A percentile compares a stretch with the other conserved stretches of the same genome.
Conservation (phyloP, 2,329 filamentous ascomycete genomes). For the Falciphora oryzae region DNA sequence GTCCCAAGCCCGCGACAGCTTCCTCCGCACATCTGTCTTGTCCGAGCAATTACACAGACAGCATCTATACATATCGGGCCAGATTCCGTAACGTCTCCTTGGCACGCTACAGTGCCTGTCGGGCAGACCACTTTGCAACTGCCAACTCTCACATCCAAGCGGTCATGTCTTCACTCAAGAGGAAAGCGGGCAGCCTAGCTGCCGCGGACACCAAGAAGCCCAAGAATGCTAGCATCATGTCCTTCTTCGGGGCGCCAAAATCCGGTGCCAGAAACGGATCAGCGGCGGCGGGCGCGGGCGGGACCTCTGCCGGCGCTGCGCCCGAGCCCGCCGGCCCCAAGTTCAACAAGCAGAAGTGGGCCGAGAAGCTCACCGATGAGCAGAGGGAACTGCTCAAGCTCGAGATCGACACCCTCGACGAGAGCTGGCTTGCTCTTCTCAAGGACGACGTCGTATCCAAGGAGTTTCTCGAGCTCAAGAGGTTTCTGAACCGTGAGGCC, state of each 20-base stretch:
- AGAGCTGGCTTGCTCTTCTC: conserved; percentile 83
- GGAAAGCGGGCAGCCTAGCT: conserved; percentile 51
- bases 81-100: not conserved
- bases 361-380: conserved; percentile 71
- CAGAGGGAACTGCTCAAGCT: conserved; percentile 77
- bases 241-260: conserved; percentile 78
- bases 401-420: conserved; percentile 87
- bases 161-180: conserved; percentile 55
- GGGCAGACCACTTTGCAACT: not conserved
- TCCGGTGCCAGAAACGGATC: conserved; percentile 17
- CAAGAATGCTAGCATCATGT: conserved; percentile 76
- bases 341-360: conserved; percentile 90
- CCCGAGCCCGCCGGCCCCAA: conserved; percentile 36
- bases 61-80: not conserved
- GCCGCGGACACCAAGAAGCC: conserved; percentile 59
- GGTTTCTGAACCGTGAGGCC: conserved; percentile 76
- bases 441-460: conserved; percentile 77
- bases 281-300: conserved; percentile 11
- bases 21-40: not conserved
- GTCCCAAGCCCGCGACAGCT: too few species aligned
- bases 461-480: conserved; percentile 83
- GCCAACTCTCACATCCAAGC: not conserved
- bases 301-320: conserved; percentile 7
- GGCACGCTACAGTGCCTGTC: not conserved
- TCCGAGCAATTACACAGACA: not conserved